Evolutionary conservation across 306 rosid genomes (phyloP).

Genomic region (Inga leiocalycina): DNA sequence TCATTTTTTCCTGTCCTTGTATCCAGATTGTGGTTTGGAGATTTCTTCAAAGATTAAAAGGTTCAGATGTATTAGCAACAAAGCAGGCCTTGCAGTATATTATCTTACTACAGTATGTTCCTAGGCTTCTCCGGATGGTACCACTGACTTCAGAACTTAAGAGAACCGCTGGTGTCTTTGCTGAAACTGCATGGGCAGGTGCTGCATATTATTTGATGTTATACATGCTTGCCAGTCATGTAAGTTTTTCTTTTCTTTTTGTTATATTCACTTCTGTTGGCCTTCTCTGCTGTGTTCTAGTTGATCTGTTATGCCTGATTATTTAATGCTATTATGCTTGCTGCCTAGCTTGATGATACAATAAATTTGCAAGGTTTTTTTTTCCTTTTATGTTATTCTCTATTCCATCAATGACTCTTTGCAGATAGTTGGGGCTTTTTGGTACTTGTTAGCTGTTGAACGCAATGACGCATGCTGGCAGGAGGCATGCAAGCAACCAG

Average conservation of each 20-base stretch:
- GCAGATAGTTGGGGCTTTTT: conserved; percentile 89
- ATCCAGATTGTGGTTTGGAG: conserved; percentile 91
- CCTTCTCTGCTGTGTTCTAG: background rate
- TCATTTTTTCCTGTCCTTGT: background rate
- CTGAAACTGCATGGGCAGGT: conserved; percentile 99
- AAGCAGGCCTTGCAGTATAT: conserved; percentile 88
- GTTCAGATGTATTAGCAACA: conserved; percentile 81
- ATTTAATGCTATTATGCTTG: conserved; percentile 35
- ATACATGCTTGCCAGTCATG: conserved; percentile 97
- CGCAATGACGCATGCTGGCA: conserved; percentile 94
- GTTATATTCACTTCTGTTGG: conserved; percentile 11
- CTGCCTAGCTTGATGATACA: conserved; percentile 20
- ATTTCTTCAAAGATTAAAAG: conserved; percentile 76
- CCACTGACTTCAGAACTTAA: conserved; percentile 93
- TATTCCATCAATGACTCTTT: conserved; percentile 22
- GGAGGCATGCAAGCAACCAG: conserved; percentile 41
- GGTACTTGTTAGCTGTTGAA: conserved; percentile 86
- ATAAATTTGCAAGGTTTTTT: background rate
- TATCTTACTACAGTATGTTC: conserved; percentile 84
- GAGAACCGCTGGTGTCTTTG: conserved; percentile 96
- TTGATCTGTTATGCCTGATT: conserved; percentile 50
- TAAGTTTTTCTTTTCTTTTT: conserved; percentile 23
- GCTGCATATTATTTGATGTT: conserved; percentile 92
- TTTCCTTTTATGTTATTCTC: background rate
- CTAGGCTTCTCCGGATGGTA: conserved; percentile 76